A percentile compares a stretch with the other conserved stretches of the same genome.
Conservation (phyloP, 2,329 filamentous ascomycete genomes). For the Fusarium abutilonis region DNA sequence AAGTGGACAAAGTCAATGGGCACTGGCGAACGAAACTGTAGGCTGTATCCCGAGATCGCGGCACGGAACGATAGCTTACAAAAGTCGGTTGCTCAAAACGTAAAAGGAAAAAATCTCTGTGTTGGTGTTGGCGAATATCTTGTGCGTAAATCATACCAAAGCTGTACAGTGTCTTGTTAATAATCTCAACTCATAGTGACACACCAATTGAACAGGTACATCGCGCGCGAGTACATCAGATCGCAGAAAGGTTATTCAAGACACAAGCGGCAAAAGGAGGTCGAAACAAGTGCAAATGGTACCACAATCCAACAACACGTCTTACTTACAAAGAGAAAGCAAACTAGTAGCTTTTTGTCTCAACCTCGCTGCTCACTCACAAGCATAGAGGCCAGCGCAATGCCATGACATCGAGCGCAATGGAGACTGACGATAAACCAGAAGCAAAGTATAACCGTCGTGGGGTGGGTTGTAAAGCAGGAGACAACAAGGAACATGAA, state of each 20-base stretch:
- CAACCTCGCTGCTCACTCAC: slow-evolving; percentile 31
- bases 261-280: slow-evolving; percentile 14
- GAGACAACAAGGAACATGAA: slow-evolving; percentile 26
- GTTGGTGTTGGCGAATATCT: slow-evolving; percentile 14
- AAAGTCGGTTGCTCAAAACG: slow-evolving; percentile 5
- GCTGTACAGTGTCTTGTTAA: slow-evolving; percentile 19
- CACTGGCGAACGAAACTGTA: slow-evolving; percentile 10
- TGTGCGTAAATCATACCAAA: slow-evolving; percentile 11
- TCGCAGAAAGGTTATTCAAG: not conserved
- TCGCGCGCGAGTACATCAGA: not conserved
- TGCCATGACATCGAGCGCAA: slow-evolving; percentile 38
- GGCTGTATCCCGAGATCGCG: slow-evolving; percentile 6
- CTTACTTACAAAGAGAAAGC: slow-evolving; percentile 37
- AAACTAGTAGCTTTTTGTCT: slow-evolving; percentile 25
- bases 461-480: slow-evolving; percentile 8
- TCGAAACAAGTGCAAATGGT: slow-evolving; percentile 21
- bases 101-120: slow-evolving; percentile 13
- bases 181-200: not conserved
- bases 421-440: slow-evolving; percentile 12
- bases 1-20: slow-evolving; percentile 9
- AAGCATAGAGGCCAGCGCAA: slow-evolving; percentile 23
- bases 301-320: slow-evolving; percentile 23
- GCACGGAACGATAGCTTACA: not conserved
- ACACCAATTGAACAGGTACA: not conserved
- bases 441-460: slow-evolving; percentile 16